Conservation (phyloP, 768 basidiomycete species). For the Candolleomyces eurysporus region DNA sequence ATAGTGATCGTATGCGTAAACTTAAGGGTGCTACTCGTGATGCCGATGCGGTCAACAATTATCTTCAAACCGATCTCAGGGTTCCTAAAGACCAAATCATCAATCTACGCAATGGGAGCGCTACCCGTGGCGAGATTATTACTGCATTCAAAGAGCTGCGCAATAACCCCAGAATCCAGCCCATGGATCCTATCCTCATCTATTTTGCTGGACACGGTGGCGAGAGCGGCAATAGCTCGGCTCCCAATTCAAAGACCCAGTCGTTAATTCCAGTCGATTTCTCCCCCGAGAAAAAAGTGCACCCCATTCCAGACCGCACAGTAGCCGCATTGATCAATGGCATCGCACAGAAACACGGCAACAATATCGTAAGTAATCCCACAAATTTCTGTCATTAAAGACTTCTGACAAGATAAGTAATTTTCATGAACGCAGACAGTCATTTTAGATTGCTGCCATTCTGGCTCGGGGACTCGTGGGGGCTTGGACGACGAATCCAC, state of each 20-base stretch:
- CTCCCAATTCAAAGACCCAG: background rate
- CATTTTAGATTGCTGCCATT: conserved; percentile 46
- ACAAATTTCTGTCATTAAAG: background rate
- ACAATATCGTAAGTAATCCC: conserved; percentile 36
- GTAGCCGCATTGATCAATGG: conserved; percentile 33
- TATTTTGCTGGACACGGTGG: conserved; percentile 47
- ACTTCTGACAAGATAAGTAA: background rate
- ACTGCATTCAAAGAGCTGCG: conserved; percentile 23
- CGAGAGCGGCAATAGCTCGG: background rate
- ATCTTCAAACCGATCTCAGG: conserved; percentile 24
- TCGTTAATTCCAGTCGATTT: conserved; percentile 2
- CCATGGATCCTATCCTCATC: conserved; percentile 34
- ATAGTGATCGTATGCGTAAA: conserved; percentile 10
- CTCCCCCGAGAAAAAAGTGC: conserved; percentile 12
- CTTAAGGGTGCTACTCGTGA: conserved; percentile 39
- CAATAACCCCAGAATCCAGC: background rate
- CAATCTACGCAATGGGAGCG: conserved; percentile 33
- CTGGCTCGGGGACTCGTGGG: conserved; percentile 32
- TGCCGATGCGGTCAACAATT: conserved; percentile 35
- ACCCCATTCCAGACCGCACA: conserved; percentile 43
- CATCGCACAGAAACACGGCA: conserved; percentile 35
- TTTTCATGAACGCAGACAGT: conserved; percentile 29
- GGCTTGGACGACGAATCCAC: background rate
- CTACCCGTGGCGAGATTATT: conserved; percentile 36
- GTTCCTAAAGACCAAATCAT: conserved; percentile 33